Percentiles rank a stretch among this genome's conserved stretches.
Evolutionary conservation across 345 rosid species (phyloP).

Genomic region (Citrus australasica): DNA sequence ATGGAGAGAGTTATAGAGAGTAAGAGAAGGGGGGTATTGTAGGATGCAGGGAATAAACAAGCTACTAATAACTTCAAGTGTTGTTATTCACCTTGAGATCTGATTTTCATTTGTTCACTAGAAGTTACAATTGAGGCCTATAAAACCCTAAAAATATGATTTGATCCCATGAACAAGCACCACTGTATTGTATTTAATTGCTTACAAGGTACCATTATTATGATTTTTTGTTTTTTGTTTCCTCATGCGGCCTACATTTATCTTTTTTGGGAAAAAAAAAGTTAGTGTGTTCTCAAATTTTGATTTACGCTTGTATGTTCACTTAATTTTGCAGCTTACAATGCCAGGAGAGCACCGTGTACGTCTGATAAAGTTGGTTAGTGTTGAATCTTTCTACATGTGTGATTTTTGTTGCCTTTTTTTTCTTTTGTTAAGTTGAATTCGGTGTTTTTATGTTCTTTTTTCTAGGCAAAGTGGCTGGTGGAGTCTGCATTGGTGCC

Average conservation of each 20-base stretch:
- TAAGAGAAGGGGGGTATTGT: neutral
- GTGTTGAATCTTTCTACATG: slow-evolving; percentile 20
- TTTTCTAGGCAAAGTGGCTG: slow-evolving; percentile 85
- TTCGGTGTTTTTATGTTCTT: neutral
- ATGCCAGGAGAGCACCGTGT: slow-evolving; percentile 77
- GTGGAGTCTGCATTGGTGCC: slow-evolving; percentile 86
- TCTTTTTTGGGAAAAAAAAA: neutral
- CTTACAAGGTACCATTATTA: neutral
- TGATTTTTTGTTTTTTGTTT: neutral
- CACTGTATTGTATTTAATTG: neutral
- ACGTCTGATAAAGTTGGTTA: slow-evolving; percentile 86
- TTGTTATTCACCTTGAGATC: neutral
- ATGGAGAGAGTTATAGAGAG: neutral
- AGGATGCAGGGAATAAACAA: neutral
- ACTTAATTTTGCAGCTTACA: slow-evolving; percentile 57
- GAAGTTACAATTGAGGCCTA: neutral
- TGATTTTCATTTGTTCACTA: neutral
- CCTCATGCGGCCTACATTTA: neutral
- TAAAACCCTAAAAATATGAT: neutral
- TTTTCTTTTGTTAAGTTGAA: neutral
- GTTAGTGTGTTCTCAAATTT: neutral
- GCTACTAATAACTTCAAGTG: neutral
- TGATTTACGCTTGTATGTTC: neutral
- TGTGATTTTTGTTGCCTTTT: neutral
- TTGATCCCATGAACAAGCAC: neutral